These are phyloP conservation scores for Hyphodiscus hymeniophilus DNA, from an alignment of 495 filamentous ascomycete species.

Conservation along the genomic window DNA sequence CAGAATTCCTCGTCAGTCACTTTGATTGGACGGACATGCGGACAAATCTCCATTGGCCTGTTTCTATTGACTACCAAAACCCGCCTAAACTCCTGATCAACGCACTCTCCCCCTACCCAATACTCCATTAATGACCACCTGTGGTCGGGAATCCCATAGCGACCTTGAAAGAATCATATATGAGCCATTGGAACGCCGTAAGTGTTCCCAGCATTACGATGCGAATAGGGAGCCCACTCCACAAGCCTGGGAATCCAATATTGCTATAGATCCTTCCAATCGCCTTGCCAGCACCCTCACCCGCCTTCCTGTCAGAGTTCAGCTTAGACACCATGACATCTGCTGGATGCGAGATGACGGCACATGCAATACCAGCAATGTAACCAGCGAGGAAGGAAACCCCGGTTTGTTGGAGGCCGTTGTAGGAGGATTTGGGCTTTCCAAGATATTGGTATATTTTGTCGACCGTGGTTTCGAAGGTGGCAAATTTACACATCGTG, in stretches of 20 bases:
- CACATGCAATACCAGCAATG: slow-evolving; percentile 64
- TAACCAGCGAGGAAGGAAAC: slow-evolving; percentile 64
- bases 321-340: slow-evolving; percentile 57
- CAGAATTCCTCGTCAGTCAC: no score
- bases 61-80: no score
- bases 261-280: slow-evolving; percentile 62
- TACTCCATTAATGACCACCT: slow-evolving; percentile 15
- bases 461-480: slow-evolving; percentile 61
- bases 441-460: slow-evolving; percentile 54
- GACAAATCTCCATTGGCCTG: no score
- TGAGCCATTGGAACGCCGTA: slow-evolving; percentile 70
- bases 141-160: slow-evolving; percentile 62
- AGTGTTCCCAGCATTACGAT: slow-evolving; percentile 58
- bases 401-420: slow-evolving; percentile 55
- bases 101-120: no score
- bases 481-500: slow-evolving; percentile 72
- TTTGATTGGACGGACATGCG: no score
- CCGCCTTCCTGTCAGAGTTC: slow-evolving; percentile 36
- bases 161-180: slow-evolving; percentile 74
- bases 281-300: slow-evolving; percentile 53
- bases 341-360: slow-evolving; percentile 54
- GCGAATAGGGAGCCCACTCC: slow-evolving; percentile 60
- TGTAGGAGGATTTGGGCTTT: slow-evolving; percentile 57
- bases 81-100: no score
- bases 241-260: slow-evolving; percentile 60